Evolutionary conservation across 176 grass and related monocot genomes (phyloP).

Genomic region (Oropetium thomaeum): DNA sequence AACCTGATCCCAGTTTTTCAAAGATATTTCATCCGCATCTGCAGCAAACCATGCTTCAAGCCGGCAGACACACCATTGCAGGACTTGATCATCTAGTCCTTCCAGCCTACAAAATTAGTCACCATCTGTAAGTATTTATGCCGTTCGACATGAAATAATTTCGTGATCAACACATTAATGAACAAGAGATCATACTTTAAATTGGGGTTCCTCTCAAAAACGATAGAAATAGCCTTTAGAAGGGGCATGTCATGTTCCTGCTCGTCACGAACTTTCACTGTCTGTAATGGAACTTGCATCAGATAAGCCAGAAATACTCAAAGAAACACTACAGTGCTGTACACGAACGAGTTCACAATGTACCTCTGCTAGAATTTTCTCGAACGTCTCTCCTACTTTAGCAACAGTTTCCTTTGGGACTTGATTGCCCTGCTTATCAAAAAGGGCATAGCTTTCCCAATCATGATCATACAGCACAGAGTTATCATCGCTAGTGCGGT

Average conservation of each 20-base stretch:
- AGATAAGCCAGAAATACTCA: background rate
- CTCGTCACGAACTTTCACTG: conserved; percentile 67
- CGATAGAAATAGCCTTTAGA: conserved; percentile 78
- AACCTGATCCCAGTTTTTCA: conserved; percentile 99
- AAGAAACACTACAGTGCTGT: background rate
- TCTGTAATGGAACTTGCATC: conserved; percentile 40
- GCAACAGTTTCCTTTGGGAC: conserved; percentile 66
- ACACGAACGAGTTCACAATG: background rate
- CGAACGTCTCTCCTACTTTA: conserved; percentile 77
- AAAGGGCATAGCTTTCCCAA: conserved; percentile 90
- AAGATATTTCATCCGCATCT: conserved; percentile 85
- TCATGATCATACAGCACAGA: conserved; percentile 95
- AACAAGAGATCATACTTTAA: conserved; percentile 55
- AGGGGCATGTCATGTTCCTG: conserved; percentile 76
- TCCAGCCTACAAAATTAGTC: conserved; percentile 50
- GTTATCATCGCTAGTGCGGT: conserved; percentile 90
- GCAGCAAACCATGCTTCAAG: conserved; percentile 98
- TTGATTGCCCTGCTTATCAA: conserved; percentile 68
- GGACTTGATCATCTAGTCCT: conserved; percentile 67
- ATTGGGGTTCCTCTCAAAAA: conserved; percentile 73
- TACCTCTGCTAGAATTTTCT: conserved; percentile 87
- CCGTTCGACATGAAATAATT: background rate
- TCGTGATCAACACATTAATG: background rate
- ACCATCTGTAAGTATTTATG: conserved; percentile 22
- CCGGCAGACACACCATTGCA: conserved; percentile 92